Conservation (phyloP, 2,329 filamentous ascomycete species). For the Hypoxylon sp. region DNA sequence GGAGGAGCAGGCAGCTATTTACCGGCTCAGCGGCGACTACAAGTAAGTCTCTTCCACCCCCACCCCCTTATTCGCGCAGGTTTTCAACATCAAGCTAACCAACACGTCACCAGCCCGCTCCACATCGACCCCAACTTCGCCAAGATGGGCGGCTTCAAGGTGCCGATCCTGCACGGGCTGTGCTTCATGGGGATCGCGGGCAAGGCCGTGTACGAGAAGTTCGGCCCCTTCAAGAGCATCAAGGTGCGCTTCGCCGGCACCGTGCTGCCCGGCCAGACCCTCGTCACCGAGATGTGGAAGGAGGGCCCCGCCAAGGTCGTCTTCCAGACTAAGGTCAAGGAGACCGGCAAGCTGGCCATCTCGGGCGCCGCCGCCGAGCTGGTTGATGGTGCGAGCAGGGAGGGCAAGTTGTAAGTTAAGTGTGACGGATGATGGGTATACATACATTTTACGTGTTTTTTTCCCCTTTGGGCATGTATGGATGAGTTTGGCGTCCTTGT, state of each 20-base stretch:
- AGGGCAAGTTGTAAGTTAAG: conserved; percentile 48
- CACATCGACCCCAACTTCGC: conserved; percentile 96
- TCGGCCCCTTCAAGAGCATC: conserved; percentile 88
- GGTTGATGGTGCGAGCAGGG: conserved; percentile 56
- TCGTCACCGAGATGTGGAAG: conserved; percentile 95
- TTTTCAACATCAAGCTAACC: conserved; percentile 4
- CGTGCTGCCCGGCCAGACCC: conserved; percentile 88
- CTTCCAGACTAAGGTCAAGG: conserved; percentile 91
- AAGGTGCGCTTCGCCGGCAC: conserved; percentile 92
- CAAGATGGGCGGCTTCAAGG: conserved; percentile 95
- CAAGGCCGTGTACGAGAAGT: conserved; percentile 90
- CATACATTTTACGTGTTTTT: neutral
- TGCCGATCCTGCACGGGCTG: conserved; percentile 95
- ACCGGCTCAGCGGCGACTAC: conserved; percentile 93
- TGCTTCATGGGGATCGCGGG: conserved; percentile 93
- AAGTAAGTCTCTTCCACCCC: conserved; percentile 68
- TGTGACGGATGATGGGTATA: neutral
- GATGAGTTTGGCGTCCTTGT: conserved; percentile 25
- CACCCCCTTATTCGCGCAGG: neutral
- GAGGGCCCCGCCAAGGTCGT: conserved; percentile 77
- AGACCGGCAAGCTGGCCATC: conserved; percentile 92
- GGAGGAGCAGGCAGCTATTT: conserved; percentile 92
- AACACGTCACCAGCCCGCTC: conserved; percentile 72
- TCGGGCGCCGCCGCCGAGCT: conserved; percentile 85
- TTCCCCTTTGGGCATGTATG: conserved; percentile 1